phyloP scores from a whole-genome alignment of 768 basidiomycete genomes.

The Amyloporia xantha region DNA sequence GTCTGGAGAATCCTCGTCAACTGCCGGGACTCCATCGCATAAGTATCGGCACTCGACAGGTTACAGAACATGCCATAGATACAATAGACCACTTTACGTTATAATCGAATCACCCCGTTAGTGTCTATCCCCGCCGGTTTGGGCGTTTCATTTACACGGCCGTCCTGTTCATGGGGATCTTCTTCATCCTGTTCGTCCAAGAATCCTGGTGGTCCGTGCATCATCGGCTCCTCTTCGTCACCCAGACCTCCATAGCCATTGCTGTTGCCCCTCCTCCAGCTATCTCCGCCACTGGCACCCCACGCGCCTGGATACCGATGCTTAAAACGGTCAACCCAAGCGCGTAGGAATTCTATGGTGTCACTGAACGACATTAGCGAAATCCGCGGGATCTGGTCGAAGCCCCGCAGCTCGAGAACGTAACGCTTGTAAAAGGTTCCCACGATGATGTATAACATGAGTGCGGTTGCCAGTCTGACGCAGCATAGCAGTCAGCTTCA shows the following conservation, averaged over 20 bases:
- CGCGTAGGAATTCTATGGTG: conserved; percentile 17
- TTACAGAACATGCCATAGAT: neutral
- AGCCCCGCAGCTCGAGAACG: conserved; percentile 63
- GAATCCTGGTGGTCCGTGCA: conserved; percentile 22
- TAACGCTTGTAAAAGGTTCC: conserved; percentile 75
- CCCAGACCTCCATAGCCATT: conserved; percentile 21
- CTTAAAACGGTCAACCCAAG: conserved; percentile 17
- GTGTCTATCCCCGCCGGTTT: conserved; percentile 15
- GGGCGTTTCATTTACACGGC: neutral
- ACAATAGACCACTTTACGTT: neutral
- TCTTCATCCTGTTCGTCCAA: conserved; percentile 24
- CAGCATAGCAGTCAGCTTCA: neutral
- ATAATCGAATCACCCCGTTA: conserved; percentile 24
- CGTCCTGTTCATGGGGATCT: conserved; percentile 5
- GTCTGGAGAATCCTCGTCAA: no score
- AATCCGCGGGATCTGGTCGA: conserved; percentile 68
- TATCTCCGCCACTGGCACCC: conserved; percentile 12
- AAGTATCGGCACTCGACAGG: neutral
- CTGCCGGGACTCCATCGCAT: neutral
- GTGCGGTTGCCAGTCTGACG: conserved; percentile 45
- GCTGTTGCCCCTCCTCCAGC: no score
- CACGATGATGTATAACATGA: conserved; percentile 59
- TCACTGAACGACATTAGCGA: conserved; percentile 27
- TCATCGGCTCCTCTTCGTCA: conserved; percentile 23
- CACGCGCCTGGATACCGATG: conserved; percentile 15